phyloP scores from a whole-genome alignment of 2,329 filamentous ascomycete species.

The Paracoccidioides brasiliensis region DNA sequence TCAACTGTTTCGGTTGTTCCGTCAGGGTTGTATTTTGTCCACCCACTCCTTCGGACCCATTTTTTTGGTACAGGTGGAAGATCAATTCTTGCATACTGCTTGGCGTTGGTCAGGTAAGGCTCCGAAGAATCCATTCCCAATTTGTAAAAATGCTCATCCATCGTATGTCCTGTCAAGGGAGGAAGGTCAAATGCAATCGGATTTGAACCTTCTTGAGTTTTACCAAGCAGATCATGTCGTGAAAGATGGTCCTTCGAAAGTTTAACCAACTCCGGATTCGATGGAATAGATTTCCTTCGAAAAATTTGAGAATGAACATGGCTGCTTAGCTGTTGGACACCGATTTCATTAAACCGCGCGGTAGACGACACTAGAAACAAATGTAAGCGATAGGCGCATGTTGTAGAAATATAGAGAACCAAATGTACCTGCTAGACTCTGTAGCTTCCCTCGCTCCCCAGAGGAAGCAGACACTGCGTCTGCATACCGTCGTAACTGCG shows the following conservation, averaged over 20 bases:
- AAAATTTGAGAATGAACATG: slow-evolving; percentile 79
- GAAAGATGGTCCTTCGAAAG: slow-evolving; percentile 70
- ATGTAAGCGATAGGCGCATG: background rate
- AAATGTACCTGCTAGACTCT: background rate
- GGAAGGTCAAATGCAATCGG: slow-evolving; percentile 84
- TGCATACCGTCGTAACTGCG: background rate
- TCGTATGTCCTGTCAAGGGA: slow-evolving; percentile 57
- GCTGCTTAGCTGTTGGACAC: slow-evolving; percentile 81
- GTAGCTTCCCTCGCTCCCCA: background rate
- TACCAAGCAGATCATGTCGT: slow-evolving; percentile 77
- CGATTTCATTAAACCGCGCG: slow-evolving; percentile 79
- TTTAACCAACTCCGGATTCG: slow-evolving; percentile 59
- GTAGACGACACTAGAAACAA: slow-evolving; percentile 27
- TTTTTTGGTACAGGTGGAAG: slow-evolving; percentile 49
- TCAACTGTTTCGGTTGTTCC: slow-evolving; percentile 60
- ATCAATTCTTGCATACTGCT: slow-evolving; percentile 53
- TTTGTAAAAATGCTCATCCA: slow-evolving; percentile 90
- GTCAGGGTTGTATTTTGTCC: slow-evolving; percentile 81
- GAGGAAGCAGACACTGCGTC: background rate
- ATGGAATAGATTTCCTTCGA: slow-evolving; percentile 37
- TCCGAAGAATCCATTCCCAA: slow-evolving; percentile 78
- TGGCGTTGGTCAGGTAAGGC: slow-evolving; percentile 64
- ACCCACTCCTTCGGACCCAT: slow-evolving; percentile 73
- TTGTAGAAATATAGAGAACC: background rate
- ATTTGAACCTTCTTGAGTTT: slow-evolving; percentile 62